Conservation (phyloP, 768 basidiomycete species). For the Epithele typhae region DNA sequence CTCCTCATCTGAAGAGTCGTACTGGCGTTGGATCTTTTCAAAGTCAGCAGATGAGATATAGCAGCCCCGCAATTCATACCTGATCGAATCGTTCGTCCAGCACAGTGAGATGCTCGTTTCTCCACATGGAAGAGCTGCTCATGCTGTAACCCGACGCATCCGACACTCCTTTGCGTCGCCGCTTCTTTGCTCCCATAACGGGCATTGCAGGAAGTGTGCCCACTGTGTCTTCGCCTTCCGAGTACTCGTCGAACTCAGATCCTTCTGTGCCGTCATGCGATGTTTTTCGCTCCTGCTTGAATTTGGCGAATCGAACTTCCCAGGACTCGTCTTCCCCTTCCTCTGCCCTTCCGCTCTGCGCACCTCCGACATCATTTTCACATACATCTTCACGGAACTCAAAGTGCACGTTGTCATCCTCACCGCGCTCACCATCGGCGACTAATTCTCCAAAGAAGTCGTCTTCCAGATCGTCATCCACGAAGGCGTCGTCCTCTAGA, state of each 20-base stretch:
- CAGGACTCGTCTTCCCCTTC: constrained; percentile 46
- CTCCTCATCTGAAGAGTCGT: constrained; percentile 54
- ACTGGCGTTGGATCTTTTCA: constrained; percentile 69
- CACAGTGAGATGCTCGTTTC: constrained; percentile 83
- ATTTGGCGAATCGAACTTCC: constrained; percentile 78
- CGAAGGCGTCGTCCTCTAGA: constrained; percentile 92
- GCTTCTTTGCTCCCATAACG: constrained; percentile 76
- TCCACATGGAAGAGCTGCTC: constrained; percentile 94
- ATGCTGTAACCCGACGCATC: constrained; percentile 95
- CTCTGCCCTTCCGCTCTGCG: constrained; percentile 6
- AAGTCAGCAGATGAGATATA: background rate
- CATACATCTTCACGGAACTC: constrained; percentile 58
- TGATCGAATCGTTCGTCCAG: constrained; percentile 94
- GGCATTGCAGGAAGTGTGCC: constrained; percentile 69
- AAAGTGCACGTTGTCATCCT: constrained; percentile 58
- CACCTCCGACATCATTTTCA: constrained; percentile 17
- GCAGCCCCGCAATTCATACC: constrained; percentile 37
- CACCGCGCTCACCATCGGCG: constrained; percentile 60
- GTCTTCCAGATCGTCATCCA: constrained; percentile 70
- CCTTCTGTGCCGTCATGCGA: constrained; percentile 19
- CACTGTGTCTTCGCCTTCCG: constrained; percentile 80
- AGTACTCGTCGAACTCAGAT: constrained; percentile 45
- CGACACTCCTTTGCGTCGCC: constrained; percentile 66
- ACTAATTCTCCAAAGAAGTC: constrained; percentile 76
- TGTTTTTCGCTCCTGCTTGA: constrained; percentile 52